phyloP scores from a whole-genome alignment of 208 protist genomes.

The Crithidia mellificae region DNA sequence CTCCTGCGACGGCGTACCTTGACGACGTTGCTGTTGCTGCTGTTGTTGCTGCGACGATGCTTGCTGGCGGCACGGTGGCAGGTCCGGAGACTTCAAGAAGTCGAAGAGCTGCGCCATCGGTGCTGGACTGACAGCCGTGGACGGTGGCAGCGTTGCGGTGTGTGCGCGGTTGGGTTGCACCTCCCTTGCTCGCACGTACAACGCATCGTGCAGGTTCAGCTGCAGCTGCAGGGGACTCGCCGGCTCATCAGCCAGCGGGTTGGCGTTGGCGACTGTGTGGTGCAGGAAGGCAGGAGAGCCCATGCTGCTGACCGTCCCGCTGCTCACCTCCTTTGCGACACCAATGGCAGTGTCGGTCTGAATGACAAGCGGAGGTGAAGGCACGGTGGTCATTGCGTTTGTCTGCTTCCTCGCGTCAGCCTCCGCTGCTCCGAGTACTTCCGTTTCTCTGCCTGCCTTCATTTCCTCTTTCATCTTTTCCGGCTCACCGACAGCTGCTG shows the following conservation, averaged over 20 bases:
- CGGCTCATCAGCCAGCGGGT: not conserved
- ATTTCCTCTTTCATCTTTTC: not conserved
- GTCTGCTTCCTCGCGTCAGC: too few relatives aligned
- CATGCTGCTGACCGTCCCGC: constrained; percentile 4
- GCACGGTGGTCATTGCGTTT: not conserved
- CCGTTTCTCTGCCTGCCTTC: too few relatives aligned
- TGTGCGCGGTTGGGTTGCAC: not conserved
- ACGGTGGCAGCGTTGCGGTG: constrained; percentile 1
- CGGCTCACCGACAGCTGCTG: not conserved
- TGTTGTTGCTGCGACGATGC: not conserved
- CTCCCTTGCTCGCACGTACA: not conserved
- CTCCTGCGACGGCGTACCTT: not conserved
- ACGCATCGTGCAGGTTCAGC: not conserved
- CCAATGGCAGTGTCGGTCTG: not conserved
- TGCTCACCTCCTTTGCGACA: not conserved
- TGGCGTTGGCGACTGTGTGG: constrained; percentile 7
- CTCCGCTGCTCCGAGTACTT: too few relatives aligned
- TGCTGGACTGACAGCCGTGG: not conserved
- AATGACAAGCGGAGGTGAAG: not conserved
- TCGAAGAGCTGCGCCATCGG: not conserved
- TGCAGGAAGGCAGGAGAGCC: constrained; percentile 13
- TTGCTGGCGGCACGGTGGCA: not conserved
- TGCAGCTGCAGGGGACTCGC: not conserved
- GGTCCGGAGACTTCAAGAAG: not conserved
- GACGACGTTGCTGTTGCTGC: not conserved